Conservation (phyloP, 495 filamentous ascomycete genomes). For the Talaromyces trachyspermus region DNA sequence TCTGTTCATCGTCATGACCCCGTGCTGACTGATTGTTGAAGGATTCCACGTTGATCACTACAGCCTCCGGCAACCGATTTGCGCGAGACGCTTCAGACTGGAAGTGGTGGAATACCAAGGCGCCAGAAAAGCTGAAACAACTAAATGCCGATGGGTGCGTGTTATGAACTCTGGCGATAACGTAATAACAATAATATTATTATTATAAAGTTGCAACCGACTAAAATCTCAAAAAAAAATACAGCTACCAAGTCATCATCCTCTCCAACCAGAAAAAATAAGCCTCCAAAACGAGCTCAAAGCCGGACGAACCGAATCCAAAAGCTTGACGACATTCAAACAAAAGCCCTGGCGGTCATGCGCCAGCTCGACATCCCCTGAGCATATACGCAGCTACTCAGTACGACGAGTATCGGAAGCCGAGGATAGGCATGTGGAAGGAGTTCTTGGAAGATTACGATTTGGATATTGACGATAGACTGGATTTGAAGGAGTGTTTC, state of each 20-base stretch:
- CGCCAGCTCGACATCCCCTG: slow-evolving; percentile 62
- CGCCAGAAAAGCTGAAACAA: slow-evolving; percentile 56
- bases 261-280: slow-evolving; percentile 86
- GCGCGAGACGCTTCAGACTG: slow-evolving; percentile 67
- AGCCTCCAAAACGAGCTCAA: slow-evolving; percentile 67
- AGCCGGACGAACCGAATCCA: slow-evolving; percentile 52
- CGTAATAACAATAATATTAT: not conserved
- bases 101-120: slow-evolving; percentile 84
- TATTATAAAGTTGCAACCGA: no score
- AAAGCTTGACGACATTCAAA: slow-evolving; percentile 69
- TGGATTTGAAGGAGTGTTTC: slow-evolving; percentile 62
- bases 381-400: slow-evolving; percentile 79
- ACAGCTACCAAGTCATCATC: slow-evolving; percentile 68
- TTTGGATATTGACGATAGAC: slow-evolving; percentile 49
- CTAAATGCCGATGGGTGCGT: slow-evolving; percentile 66
- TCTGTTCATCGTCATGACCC: not conserved
- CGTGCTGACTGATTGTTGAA: slow-evolving; percentile 24
- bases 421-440: slow-evolving; percentile 81
- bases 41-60: slow-evolving; percentile 82
- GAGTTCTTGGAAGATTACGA: slow-evolving; percentile 71
- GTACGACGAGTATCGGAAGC: slow-evolving; percentile 77
- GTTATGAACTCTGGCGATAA: not conserved
- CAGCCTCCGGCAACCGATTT: slow-evolving; percentile 74
- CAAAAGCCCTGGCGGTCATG: slow-evolving; percentile 60
- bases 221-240: no score